Base-by-base conservation (phyloP, 805 yeast species). In the Metschnikowia lachancei region DNA sequence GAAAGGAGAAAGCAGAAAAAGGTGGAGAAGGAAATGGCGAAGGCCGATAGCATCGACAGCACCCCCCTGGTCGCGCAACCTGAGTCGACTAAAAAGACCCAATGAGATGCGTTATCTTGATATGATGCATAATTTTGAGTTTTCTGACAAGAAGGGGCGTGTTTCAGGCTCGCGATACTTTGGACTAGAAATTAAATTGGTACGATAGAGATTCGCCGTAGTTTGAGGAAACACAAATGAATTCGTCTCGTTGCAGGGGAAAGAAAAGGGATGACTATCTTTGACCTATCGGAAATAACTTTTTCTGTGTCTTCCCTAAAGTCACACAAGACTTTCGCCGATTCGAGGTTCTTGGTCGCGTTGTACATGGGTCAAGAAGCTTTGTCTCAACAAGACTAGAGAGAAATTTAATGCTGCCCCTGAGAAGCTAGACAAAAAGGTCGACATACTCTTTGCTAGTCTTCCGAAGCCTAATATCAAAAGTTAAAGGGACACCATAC, bases 1-100 rank as follows among this genome's bases (percentile, higher is more conserved):
- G 54, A 43, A 29, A 41, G 39, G 19, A 34, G 58, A 17, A 50
- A 45, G 16, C 41, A 44, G 36, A 51, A 45, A 38, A 48, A 47
- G 32, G 35, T 28, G 36, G 46, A 35, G 12, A 39, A 39, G 20
- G 43, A 30, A 4, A 38, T 34, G 43, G 39, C 19, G 12, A 43
- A 16, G 31, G 9, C 42, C 12, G 41, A 31, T 18, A 43, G 42
- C 14, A 17, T 13, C 12, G 38, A 31, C 4, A 32, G 46, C 17
- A 33, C 13, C 31, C 9, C 24, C 32, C 41, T 35, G 35, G 40
- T 30, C 9, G 17, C 24, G 13, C 36, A 20, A 28, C 4, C 31
- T 12, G 45, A 42, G 29, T 10, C 16, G 7, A 18, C 14, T n/a
- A 41, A 41, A 19, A 33, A 24, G 31, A 17, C 33, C 31, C 34